A percentile compares a stretch with the other conserved stretches of the same genome.
Conservation (phyloP, 2,329 filamentous ascomycete species). For the Trichoderma cornu-damae region DNA sequence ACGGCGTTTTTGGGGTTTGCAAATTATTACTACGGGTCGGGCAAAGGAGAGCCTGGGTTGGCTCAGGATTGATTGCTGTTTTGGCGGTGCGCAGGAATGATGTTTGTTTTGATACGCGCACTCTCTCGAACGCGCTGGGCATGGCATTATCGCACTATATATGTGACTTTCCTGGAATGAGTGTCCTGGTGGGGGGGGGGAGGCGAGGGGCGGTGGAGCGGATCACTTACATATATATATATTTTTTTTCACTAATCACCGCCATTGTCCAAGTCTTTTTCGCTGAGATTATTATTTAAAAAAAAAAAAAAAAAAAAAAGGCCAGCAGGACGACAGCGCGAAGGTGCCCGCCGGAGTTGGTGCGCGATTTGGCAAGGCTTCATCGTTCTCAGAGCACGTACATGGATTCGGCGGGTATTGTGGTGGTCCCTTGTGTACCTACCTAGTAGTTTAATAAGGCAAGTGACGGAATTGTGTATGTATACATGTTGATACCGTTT, state of each 20-base stretch:
- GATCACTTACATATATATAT: constrained; percentile 6
- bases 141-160: constrained; percentile 20
- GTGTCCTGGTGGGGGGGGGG: constrained; percentile 6
- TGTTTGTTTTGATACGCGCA: constrained; percentile 23
- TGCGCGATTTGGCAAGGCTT: not conserved
- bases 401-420: not conserved
- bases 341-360: not conserved
- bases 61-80: constrained; percentile 20
- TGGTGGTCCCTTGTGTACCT: too few species aligned
- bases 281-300: too few species aligned
- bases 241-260: not conserved
- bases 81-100: constrained; percentile 22
- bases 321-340: too few species aligned
- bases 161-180: constrained; percentile 16
- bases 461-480: too few species aligned
- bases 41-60: constrained; percentile 19
- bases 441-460: too few species aligned
- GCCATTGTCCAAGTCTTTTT: not conserved
- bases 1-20: constrained; percentile 34
- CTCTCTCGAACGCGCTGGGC: constrained; percentile 21
- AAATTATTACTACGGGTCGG: constrained; percentile 20
- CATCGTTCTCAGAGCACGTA: not conserved
- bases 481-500: too few species aligned
- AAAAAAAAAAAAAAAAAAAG: not conserved
- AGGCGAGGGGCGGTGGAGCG: too few species aligned